These are phyloP conservation scores for Moringa oleifera DNA, from an alignment of 345 rosid species.

Conservation along the genomic window DNA sequence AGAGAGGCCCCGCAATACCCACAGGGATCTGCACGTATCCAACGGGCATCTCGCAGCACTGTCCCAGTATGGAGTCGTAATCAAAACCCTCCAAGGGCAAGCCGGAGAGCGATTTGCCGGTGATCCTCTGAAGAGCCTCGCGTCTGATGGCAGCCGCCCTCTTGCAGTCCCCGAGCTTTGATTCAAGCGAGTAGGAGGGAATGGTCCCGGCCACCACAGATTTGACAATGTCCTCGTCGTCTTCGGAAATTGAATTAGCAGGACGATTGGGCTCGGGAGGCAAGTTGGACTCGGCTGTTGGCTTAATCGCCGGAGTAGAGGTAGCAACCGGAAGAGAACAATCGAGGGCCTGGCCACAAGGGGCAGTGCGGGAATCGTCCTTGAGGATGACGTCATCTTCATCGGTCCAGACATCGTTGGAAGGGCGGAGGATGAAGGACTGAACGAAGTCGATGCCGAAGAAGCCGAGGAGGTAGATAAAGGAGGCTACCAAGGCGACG, in stretches of 20 bases:
- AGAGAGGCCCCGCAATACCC: constrained; percentile 70
- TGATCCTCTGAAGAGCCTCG: constrained; percentile 49
- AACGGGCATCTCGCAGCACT: constrained; percentile 78
- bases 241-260: constrained; percentile 19
- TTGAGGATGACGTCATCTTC: constrained; percentile 33
- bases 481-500: constrained; percentile 46
- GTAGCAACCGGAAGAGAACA: constrained; percentile 12
- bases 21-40: constrained; percentile 78
- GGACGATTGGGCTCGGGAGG: no score
- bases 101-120: constrained; percentile 49
- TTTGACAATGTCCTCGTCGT: constrained; percentile 48
- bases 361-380: constrained; percentile 28
- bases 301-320: constrained; percentile 7
- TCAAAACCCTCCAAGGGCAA: constrained; percentile 64
- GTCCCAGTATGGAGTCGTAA: constrained; percentile 59
- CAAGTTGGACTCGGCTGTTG: constrained; percentile 8
- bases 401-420: constrained; percentile 42
- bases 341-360: constrained; percentile 50
- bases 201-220: constrained; percentile 42
- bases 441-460: constrained; percentile 67
- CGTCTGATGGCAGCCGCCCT: constrained; percentile 56
- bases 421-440: constrained; percentile 43
- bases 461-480: constrained; percentile 56
- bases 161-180: constrained; percentile 58
- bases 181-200: constrained; percentile 59